Evolutionary conservation across 108 stramenopile species (phyloP).

Genomic region (Fragilariopsis cylindrus): DNA sequence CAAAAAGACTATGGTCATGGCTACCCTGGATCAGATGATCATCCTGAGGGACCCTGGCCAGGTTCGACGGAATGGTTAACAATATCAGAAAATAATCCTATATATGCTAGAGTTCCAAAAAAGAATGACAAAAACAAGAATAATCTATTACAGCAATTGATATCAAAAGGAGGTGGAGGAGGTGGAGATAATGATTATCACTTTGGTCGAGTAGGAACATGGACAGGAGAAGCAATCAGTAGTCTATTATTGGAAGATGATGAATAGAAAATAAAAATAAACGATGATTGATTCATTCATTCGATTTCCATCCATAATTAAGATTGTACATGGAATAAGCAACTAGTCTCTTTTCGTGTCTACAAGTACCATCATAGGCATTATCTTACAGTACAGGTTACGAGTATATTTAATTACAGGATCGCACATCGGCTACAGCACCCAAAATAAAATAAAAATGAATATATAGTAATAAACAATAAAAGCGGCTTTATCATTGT

Average conservation of each 20-base stretch:
- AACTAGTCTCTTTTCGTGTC: no score
- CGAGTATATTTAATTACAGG: no score
- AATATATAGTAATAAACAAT: not conserved
- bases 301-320: no score
- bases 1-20: conserved; percentile 1
- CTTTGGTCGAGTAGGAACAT: conserved; percentile 11
- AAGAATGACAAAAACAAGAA: not conserved
- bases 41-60: conserved; percentile 20
- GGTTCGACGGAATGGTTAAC: conserved; percentile 17
- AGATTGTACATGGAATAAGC: no score
- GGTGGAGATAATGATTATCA: not conserved
- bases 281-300: not conserved
- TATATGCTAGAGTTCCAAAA: conserved; percentile 9
- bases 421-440: no score
- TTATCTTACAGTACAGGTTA: no score
- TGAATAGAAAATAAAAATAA: not conserved
- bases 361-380: no score
- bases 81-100: conserved; percentile 14
- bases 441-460: no score
- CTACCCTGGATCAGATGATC: conserved; percentile 5
- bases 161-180: not conserved
- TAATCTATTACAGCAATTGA: not conserved
- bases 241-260: conserved; percentile 1
- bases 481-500: not conserved
- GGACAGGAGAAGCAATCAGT: conserved; percentile 19